These are phyloP conservation scores for Cucumis sativus DNA, from an alignment of 306 rosid species.

Conservation along the genomic window Cucumber_9930_V3 NC_026661.2:16440001-16440500, in stretches of 20 bases:
- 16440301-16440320: background rate
- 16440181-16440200: conserved; percentile 75
- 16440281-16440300: background rate
- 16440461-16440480: background rate
- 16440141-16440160: conserved; percentile 92
- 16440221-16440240: conserved; percentile 7
- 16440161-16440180: conserved; percentile 89
- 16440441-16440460: background rate
- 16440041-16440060: conserved; percentile 94
- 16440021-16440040: conserved; percentile 99
- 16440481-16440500: background rate
- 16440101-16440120: conserved; percentile 53
- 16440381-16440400: conserved; percentile 81
- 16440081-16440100: conserved; percentile 85
- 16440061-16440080: conserved; percentile 94
- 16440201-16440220: conserved; percentile 79
- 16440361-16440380: conserved; percentile 46
- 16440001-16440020: conserved; percentile 95
- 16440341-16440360: background rate
- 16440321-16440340: background rate
- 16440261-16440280: background rate
- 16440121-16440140: conserved; percentile 80
- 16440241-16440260: background rate
- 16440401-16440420: conserved; percentile 79
- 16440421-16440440: conserved; percentile 20